These are phyloP conservation scores for Vaccinium corymbosum DNA, from an alignment of 148 eudicot species.

Conservation along the genomic window DNA sequence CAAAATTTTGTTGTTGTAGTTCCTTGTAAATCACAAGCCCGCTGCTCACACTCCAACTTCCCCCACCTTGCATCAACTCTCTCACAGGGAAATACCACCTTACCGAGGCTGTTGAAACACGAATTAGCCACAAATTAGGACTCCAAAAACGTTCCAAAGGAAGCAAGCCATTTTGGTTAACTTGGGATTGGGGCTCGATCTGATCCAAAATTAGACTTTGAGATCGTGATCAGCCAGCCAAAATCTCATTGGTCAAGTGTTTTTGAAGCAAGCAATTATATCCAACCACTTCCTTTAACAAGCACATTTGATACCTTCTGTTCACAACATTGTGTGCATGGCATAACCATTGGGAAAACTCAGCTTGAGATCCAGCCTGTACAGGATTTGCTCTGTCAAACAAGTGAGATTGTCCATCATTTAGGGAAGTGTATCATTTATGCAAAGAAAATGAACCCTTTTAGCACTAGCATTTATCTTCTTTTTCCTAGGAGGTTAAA, in stretches of 20 bases:
- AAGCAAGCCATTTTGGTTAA: background rate
- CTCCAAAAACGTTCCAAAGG: background rate
- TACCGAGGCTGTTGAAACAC: constrained; percentile 53
- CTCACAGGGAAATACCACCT: constrained; percentile 69
- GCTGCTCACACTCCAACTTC: constrained; percentile 80
- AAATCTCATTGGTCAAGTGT: background rate
- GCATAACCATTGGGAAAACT: constrained; percentile 89
- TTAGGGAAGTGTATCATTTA: background rate
- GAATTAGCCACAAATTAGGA: background rate
- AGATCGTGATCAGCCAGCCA: background rate
- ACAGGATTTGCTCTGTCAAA: constrained; percentile 71
- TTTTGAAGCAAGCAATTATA: background rate
- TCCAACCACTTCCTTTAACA: background rate
- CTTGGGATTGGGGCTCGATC: background rate
- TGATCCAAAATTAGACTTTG: background rate
- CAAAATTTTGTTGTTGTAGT: constrained; percentile 25
- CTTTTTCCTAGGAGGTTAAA: background rate
- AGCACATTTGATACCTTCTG: constrained; percentile 51
- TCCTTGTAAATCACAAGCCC: constrained; percentile 79
- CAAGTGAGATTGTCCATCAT: constrained; percentile 4
- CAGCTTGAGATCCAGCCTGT: constrained; percentile 76
- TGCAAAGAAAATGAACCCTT: background rate
- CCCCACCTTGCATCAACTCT: constrained; percentile 96
- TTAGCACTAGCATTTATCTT: background rate
- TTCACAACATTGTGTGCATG: constrained; percentile 87